A percentile compares a stretch with the other conserved stretches of the same genome.
phyloP scores from a whole-genome alignment of 371 early-diverging fungal genomes.

The Mucor piriformis region DNA sequence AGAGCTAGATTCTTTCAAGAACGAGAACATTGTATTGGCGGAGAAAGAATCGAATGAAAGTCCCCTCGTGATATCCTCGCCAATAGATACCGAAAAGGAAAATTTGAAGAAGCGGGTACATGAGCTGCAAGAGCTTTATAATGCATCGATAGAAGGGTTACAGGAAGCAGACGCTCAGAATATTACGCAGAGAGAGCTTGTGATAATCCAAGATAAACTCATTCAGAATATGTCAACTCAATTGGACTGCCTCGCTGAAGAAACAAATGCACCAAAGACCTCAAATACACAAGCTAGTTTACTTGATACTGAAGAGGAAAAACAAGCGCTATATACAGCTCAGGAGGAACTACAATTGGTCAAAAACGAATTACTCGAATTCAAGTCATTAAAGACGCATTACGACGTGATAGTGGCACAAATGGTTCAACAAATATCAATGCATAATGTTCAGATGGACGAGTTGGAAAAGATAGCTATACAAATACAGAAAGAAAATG shows the following conservation, averaged over 20 bases:
- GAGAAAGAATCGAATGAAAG: slow-evolving; percentile 9
- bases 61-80: slow-evolving; percentile 17
- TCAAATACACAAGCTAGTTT: not conserved
- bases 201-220: slow-evolving; percentile 36
- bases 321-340: not conserved
- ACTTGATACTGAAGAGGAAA: not conserved
- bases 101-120: slow-evolving; percentile 7
- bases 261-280: not conserved
- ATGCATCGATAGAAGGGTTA: slow-evolving; percentile 16
- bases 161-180: slow-evolving; percentile 22
- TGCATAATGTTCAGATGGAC: slow-evolving; percentile 1
- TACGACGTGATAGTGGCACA: not conserved
- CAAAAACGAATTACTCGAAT: not conserved
- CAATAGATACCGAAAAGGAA: slow-evolving; percentile 20
- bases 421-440: not conserved
- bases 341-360: slow-evolving; percentile 5
- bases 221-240: slow-evolving; percentile 29
- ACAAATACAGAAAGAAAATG: slow-evolving; percentile 16
- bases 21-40: not conserved
- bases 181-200: slow-evolving; percentile 21
- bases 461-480: slow-evolving; percentile 5
- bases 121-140: slow-evolving; percentile 20
- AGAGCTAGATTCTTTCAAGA: not conserved
- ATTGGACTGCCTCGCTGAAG: slow-evolving; percentile 1
- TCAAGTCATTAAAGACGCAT: slow-evolving; percentile 1